These are phyloP conservation scores for Botrytis squamosa DNA, from an alignment of 2,329 filamentous ascomycete genomes.

Conservation along the genomic window DNA sequence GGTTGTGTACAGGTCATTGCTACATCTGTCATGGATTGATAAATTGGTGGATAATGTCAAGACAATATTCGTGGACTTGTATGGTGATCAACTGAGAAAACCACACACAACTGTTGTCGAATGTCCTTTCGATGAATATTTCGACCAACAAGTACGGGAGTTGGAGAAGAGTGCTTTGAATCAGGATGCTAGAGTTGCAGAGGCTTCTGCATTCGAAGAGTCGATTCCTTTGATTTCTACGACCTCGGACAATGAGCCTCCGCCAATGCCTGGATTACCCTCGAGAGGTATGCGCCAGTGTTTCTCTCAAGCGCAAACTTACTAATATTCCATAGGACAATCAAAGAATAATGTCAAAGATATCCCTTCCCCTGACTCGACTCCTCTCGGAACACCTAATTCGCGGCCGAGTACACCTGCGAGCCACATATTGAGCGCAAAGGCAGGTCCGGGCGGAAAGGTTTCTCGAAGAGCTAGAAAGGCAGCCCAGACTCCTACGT, in stretches of 20 bases:
- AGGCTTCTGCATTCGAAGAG: conserved; percentile 34
- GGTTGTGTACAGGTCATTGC: conserved; percentile 94
- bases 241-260: conserved; percentile 47
- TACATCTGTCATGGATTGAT: conserved; percentile 96
- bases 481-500: conserved; percentile 58
- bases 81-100: conserved; percentile 81
- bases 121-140: conserved; percentile 89
- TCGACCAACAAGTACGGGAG: conserved; percentile 86
- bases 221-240: conserved; percentile 28
- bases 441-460: conserved; percentile 71
- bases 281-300: conserved; percentile 32
- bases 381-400: conserved; percentile 68
- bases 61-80: conserved; percentile 86
- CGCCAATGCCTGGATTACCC: conserved; percentile 44
- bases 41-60: conserved; percentile 93
- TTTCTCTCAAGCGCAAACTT: not conserved
- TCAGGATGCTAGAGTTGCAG: conserved; percentile 32
- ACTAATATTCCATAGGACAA: conserved; percentile 26
- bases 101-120: conserved; percentile 75
- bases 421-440: conserved; percentile 68
- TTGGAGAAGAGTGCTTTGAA: conserved; percentile 59
- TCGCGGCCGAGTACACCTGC: conserved; percentile 79
- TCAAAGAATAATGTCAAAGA: conserved; percentile 37
- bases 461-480: conserved; percentile 78
- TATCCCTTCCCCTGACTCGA: conserved; percentile 53